Evolutionary conservation across 2,329 filamentous ascomycete species (phyloP).

Genomic region (Aspergillus tanneri): DNA sequence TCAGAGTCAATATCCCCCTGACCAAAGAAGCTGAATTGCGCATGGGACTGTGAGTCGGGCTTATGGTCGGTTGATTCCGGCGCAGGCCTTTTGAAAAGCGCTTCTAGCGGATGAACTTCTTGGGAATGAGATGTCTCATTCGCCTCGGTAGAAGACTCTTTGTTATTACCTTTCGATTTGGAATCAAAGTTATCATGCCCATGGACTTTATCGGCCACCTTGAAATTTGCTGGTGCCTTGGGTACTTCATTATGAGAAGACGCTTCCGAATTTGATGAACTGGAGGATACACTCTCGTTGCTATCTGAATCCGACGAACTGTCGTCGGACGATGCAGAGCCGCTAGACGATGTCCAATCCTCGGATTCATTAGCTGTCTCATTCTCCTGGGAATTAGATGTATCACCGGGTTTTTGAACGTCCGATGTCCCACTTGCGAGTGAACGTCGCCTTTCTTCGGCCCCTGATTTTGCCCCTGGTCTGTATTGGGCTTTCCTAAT

Average conservation of each 20-base stretch:
- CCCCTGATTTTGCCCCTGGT: constrained; percentile 32
- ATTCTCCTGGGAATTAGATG: constrained; percentile 18
- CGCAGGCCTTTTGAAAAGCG: constrained; percentile 77
- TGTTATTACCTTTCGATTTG: constrained; percentile 15
- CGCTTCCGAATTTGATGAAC: constrained; percentile 28
- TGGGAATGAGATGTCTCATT: constrained; percentile 5
- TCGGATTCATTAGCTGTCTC: constrained; percentile 23
- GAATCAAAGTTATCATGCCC: constrained; percentile 5
- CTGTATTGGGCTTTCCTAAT: constrained; percentile 29
- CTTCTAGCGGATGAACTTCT: constrained; percentile 81
- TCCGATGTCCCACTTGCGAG: constrained; percentile 8
- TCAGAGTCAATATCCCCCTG: constrained; percentile 52
- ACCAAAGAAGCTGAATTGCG: constrained; percentile 77
- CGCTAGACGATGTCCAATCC: constrained; percentile 41
- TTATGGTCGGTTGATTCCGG: constrained; percentile 39
- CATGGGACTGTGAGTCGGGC: constrained; percentile 46
- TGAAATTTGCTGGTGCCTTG: constrained; percentile 7
- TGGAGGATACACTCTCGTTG: constrained; percentile 25
- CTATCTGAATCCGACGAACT: constrained; percentile 27
- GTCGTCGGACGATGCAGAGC: constrained; percentile 30
- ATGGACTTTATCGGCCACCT: constrained; percentile 4
- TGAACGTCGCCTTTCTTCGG: constrained; percentile 30
- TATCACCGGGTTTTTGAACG: constrained; percentile 9
- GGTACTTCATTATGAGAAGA: constrained; percentile 27
- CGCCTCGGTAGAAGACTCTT: constrained; percentile 11